Percentiles rank a stretch among this genome's conserved stretches.
Evolutionary conservation across 495 filamentous ascomycete genomes (phyloP).

Genomic region (Hypomontagnella monticulosa): DNA sequence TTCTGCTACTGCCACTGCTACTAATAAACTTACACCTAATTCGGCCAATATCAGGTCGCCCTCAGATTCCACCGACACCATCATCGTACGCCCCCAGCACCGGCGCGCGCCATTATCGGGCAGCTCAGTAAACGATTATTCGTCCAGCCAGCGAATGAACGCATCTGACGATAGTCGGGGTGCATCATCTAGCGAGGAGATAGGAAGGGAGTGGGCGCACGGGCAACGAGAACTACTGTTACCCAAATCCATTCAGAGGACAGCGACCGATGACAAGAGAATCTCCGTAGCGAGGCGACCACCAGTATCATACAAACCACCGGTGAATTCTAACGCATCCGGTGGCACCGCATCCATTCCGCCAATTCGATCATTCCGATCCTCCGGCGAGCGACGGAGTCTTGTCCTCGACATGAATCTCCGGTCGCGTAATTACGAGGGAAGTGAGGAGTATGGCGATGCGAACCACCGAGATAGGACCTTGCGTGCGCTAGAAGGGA

Average conservation of each 20-base stretch:
- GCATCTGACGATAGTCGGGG: slow-evolving; percentile 25
- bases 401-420: slow-evolving; percentile 59
- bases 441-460: slow-evolving; percentile 50
- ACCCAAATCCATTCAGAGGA: slow-evolving; percentile 46
- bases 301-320: slow-evolving; percentile 55
- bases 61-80: slow-evolving; percentile 38
- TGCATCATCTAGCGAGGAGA: slow-evolving; percentile 25
- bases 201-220: slow-evolving; percentile 47
- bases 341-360: slow-evolving; percentile 52
- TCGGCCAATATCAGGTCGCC: slow-evolving; percentile 35
- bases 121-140: slow-evolving; percentile 19
- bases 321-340: slow-evolving; percentile 38
- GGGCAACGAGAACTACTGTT: slow-evolving; percentile 54
- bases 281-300: slow-evolving; percentile 50
- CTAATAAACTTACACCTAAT: slow-evolving; percentile 27
- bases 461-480: slow-evolving; percentile 59
- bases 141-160: slow-evolving; percentile 24
- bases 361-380: slow-evolving; percentile 61
- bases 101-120: slow-evolving; percentile 38
- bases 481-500: slow-evolving; percentile 60
- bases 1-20: slow-evolving; percentile 14
- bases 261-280: slow-evolving; percentile 53
- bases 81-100: slow-evolving; percentile 28
- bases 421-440: slow-evolving; percentile 46
- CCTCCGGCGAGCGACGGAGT: slow-evolving; percentile 60